phyloP scores from a whole-genome alignment of 2,329 filamentous ascomycete genomes.

The Teratosphaeria epicoccoides region DNA sequence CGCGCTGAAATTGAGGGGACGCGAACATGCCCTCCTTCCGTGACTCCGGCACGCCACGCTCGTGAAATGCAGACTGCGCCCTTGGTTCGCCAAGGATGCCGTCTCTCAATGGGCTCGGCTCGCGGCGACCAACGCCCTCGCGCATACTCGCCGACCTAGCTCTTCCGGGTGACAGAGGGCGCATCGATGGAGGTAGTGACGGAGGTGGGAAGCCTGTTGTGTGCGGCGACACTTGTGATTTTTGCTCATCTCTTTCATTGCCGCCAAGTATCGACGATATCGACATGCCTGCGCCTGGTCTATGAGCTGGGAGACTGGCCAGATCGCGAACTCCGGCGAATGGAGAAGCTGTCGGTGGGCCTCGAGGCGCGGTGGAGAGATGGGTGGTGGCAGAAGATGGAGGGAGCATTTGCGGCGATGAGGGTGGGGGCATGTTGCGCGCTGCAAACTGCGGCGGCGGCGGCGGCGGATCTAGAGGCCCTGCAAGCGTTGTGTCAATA shows the following conservation, averaged over 20 bases:
- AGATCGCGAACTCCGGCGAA: slow-evolving; percentile 46
- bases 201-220: slow-evolving; percentile 12
- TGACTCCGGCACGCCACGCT: slow-evolving; percentile 17
- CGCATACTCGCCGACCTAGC: slow-evolving; percentile 28
- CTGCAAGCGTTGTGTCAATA: slow-evolving; percentile 7
- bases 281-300: slow-evolving; percentile 57
- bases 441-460: slow-evolving; percentile 33
- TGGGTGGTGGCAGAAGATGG: slow-evolving; percentile 25
- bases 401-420: slow-evolving; percentile 33
- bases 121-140: slow-evolving; percentile 18
- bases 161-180: slow-evolving; percentile 36
- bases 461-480: slow-evolving; percentile 24
- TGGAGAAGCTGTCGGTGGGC: slow-evolving; percentile 34
- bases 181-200: slow-evolving; percentile 32
- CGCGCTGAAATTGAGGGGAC: slow-evolving; percentile 22
- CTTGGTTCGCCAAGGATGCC: slow-evolving; percentile 17
- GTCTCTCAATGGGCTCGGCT: slow-evolving; percentile 16
- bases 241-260: slow-evolving; percentile 21
- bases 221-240: slow-evolving; percentile 24
- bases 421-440: slow-evolving; percentile 40
- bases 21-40: slow-evolving; percentile 22
- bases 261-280: slow-evolving; percentile 61
- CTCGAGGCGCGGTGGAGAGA: slow-evolving; percentile 27
- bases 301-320: slow-evolving; percentile 39
- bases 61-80: slow-evolving; percentile 11